These are phyloP conservation scores for Leishmania guyanensis DNA, from an alignment of 208 protist species.

Conservation along the genomic window DNA sequence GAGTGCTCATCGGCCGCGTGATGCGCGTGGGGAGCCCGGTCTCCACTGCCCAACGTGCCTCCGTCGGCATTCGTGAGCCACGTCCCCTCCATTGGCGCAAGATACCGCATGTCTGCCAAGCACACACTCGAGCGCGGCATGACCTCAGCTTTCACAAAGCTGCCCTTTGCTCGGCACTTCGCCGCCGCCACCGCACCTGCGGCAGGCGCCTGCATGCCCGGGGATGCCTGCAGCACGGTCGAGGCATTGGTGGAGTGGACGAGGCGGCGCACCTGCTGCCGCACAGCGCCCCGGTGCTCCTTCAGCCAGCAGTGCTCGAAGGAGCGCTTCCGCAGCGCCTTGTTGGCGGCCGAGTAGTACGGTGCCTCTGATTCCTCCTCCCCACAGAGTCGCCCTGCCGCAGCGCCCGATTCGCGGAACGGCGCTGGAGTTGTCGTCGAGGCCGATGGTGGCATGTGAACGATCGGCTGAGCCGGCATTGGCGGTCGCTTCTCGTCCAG, in stretches of 20 bases:
- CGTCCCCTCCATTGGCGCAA: conserved; percentile 8
- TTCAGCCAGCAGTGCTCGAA: conserved; percentile 32
- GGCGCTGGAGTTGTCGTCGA: not conserved
- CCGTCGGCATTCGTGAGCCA: not conserved
- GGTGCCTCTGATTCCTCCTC: not conserved
- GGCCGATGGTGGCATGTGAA: not conserved
- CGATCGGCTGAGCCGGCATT: conserved; percentile 12
- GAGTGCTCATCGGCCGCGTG: not conserved
- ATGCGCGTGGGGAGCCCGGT: too few species aligned
- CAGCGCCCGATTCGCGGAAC: not conserved
- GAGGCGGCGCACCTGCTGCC: conserved; percentile 11
- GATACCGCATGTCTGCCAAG: conserved; percentile 34
- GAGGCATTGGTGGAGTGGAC: not conserved
- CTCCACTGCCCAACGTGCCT: not conserved
- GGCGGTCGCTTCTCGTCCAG: conserved; percentile 16
- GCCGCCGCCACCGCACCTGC: not conserved
- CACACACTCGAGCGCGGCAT: conserved; percentile 12
- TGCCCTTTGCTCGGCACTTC: not conserved
- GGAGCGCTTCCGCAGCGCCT: conserved; percentile 25
- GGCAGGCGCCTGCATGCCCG: not conserved
- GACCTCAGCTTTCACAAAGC: not conserved
- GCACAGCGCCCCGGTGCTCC: conserved; percentile 4
- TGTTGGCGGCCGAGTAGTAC: conserved; percentile 6
- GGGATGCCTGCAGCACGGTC: not conserved
- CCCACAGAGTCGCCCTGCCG: conserved; percentile 2